Evolutionary conservation across 192 early-diverging fungal genomes (phyloP).

Genomic region (Martensiomyces pterosporus): DNA sequence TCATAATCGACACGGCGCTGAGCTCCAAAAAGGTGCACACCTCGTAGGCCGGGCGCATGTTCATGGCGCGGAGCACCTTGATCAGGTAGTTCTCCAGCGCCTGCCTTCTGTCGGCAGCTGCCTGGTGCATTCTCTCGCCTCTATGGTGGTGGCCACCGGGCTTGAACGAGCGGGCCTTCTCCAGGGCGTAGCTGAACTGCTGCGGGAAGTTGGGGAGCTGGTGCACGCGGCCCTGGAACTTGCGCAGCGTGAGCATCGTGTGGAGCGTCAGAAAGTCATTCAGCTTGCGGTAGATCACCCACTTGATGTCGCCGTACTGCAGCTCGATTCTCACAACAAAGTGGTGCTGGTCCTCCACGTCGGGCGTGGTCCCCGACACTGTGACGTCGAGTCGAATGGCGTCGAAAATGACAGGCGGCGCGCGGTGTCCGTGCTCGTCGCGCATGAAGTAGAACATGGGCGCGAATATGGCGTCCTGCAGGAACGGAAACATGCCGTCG

Average conservation of each 20-base stretch:
- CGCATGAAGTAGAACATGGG: conserved; percentile 53
- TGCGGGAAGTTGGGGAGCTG: conserved; percentile 44
- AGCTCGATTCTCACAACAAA: conserved; percentile 67
- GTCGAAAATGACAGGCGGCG: conserved; percentile 52
- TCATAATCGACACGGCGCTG: conserved; percentile 65
- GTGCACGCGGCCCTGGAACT: conserved; percentile 46
- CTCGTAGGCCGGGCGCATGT: conserved; percentile 63
- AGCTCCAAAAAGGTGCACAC: conserved; percentile 75
- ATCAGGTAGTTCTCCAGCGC: conserved; percentile 62
- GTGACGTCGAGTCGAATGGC: conserved; percentile 42
- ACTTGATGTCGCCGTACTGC: conserved; percentile 74
- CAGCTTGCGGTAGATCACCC: conserved; percentile 63
- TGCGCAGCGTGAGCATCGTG: conserved; percentile 52
- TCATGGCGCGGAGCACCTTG: conserved; percentile 54
- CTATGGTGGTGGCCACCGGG: conserved; percentile 21
- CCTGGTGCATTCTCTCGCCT: conserved; percentile 24
- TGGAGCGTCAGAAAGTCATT: conserved; percentile 67
- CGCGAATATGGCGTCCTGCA: conserved; percentile 52
- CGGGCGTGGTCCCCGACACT: conserved; percentile 7
- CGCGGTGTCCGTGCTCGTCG: conserved; percentile 45
- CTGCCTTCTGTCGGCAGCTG: conserved; percentile 51
- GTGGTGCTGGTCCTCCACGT: conserved; percentile 45
- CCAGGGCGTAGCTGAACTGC: conserved; percentile 41
- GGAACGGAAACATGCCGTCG: conserved; percentile 46
- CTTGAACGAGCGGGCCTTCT: conserved; percentile 33